Percentiles rank a stretch among this genome's conserved stretches.
Conservation (phyloP, 371 early-diverging fungal species). For the Zychaea mexicana region DNA sequence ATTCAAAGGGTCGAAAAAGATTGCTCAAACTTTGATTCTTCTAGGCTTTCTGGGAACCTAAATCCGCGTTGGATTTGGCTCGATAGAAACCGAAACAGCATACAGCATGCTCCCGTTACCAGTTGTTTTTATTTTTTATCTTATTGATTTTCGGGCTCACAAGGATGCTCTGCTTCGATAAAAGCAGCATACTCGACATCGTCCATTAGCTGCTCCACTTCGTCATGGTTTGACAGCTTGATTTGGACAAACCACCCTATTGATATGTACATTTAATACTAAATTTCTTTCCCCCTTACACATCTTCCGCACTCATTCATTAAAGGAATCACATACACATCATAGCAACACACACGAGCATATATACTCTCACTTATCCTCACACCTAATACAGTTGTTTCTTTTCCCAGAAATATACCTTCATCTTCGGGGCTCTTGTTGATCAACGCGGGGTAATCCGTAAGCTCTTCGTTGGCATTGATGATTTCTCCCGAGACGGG, state of each 20-base stretch:
- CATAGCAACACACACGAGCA: too few species aligned
- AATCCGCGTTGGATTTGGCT: background rate
- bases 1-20: background rate
- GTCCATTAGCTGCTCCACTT: conserved; percentile 75
- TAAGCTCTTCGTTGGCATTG: conserved; percentile 71
- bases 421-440: conserved; percentile 77
- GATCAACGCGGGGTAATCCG: conserved; percentile 72
- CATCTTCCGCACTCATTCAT: too few species aligned
- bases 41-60: background rate
- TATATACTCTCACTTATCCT: too few species aligned
- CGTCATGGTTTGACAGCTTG: conserved; percentile 64
- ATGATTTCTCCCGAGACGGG: conserved; percentile 86
- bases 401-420: conserved; percentile 47
- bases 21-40: background rate
- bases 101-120: too few species aligned
- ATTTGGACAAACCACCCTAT: conserved; percentile 94
- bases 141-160: too few species aligned
- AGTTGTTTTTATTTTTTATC: background rate
- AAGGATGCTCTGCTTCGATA: too few species aligned
- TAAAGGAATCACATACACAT: too few species aligned
- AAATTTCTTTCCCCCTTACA: too few species aligned
- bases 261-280: background rate
- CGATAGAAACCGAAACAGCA: background rate
- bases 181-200: conserved; percentile 67
- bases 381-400: too few species aligned